Conservation (phyloP, 768 basidiomycete species). For the Leccinum subgranulosum region DNA sequence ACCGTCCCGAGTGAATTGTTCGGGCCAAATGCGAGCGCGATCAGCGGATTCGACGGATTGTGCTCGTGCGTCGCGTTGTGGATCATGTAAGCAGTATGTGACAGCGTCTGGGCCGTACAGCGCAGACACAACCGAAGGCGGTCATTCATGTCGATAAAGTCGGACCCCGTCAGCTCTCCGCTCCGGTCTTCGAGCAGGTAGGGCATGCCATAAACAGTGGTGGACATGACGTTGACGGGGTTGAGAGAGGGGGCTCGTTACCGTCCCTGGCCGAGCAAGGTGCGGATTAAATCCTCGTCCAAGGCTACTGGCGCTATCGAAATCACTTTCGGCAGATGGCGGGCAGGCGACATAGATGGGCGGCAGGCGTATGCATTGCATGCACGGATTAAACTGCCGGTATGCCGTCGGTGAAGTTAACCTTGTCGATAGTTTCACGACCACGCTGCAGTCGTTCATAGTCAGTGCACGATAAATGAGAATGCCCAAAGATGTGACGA, state of each 20-base stretch:
- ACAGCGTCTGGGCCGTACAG: conserved; percentile 42
- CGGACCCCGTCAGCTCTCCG: conserved; percentile 49
- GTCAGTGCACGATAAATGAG: conserved; percentile 8
- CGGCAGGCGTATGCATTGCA: conserved; percentile 18
- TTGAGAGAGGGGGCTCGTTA: background rate
- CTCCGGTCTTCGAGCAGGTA: conserved; percentile 64
- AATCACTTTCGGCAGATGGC: conserved; percentile 23
- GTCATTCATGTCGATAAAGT: conserved; percentile 62
- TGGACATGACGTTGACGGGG: conserved; percentile 22
- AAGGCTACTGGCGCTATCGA: conserved; percentile 2
- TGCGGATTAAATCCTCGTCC: conserved; percentile 25
- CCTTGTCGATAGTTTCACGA: conserved; percentile 12
- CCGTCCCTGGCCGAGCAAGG: background rate
- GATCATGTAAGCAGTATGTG: conserved; percentile 50
- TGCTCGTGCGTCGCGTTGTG: conserved; percentile 37
- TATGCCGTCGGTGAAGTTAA: conserved; percentile 12
- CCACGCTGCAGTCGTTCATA: conserved; percentile 19
- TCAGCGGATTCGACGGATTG: conserved; percentile 36
- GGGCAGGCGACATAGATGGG: conserved; percentile 14
- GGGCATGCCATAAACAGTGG: conserved; percentile 49
- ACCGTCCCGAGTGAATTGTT: conserved; percentile 52
- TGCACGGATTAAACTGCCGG: conserved; percentile 20
- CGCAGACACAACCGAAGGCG: conserved; percentile 51
- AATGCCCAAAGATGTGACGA: conserved; percentile 8
- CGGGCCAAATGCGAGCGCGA: conserved; percentile 51